phyloP scores from a whole-genome alignment of 225 moss, liverwort and hornwort species.

The Antitrichia curtipendula region DNA sequence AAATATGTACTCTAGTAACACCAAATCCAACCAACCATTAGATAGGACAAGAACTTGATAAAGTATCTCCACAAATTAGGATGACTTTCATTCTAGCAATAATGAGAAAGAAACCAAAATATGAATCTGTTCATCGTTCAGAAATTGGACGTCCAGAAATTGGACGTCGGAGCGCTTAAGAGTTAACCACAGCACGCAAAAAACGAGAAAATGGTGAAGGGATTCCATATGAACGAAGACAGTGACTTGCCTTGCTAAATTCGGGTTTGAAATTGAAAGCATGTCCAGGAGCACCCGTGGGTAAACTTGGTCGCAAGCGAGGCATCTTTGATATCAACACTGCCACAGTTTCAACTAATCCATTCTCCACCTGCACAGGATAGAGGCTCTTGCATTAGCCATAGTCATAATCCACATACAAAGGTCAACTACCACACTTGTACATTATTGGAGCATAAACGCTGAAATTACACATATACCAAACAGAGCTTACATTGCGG shows the following conservation, averaged over 20 bases:
- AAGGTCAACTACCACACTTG: neutral
- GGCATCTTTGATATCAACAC: conserved; percentile 93
- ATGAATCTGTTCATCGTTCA: too few relatives aligned
- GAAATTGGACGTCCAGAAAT: too few relatives aligned
- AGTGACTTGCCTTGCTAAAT: conserved; percentile 64
- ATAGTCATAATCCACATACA: neutral
- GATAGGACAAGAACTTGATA: too few relatives aligned
- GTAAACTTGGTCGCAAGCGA: conserved; percentile 73
- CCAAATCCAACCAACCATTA: too few relatives aligned
- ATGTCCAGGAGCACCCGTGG: conserved; percentile 58
- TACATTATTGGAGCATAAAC: neutral
- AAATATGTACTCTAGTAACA: too few relatives aligned
- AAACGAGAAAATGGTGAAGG: neutral
- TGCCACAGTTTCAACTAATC: conserved; percentile 90
- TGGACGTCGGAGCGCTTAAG: too few relatives aligned
- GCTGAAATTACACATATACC: neutral
- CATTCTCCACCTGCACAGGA: conserved; percentile 82
- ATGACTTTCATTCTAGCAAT: too few relatives aligned
- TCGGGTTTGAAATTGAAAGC: conserved; percentile 87
- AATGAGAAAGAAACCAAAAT: too few relatives aligned
- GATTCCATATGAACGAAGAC: neutral
- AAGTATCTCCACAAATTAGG: too few relatives aligned
- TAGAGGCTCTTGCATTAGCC: neutral
- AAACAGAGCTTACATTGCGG: conserved; percentile 41
- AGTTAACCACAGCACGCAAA: neutral